These are phyloP conservation scores for Lasiodiplodia gonubiensis DNA, from an alignment of 2,329 filamentous ascomycete species.

Conservation along the genomic window DNA sequence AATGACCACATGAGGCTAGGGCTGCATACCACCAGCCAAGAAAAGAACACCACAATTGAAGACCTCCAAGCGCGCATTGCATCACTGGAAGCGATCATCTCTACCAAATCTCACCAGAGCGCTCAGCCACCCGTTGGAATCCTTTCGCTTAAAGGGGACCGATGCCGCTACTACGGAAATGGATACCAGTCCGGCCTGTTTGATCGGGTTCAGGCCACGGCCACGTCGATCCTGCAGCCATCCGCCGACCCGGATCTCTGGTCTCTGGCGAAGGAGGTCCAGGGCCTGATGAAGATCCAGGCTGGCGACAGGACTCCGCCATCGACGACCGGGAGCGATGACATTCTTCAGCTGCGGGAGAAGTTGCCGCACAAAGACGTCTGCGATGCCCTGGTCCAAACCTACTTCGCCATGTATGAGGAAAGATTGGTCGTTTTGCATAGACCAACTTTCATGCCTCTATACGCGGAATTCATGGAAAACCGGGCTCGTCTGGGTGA, in stretches of 20 bases:
- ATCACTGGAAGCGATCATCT: slow-evolving; percentile 34
- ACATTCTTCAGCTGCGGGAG: neutral
- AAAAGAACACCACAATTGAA: slow-evolving; percentile 15
- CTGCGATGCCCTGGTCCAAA: slow-evolving; percentile 33
- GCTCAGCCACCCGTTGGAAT: neutral
- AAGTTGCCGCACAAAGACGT: neutral
- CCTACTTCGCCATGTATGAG: slow-evolving; percentile 36
- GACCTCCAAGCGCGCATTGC: slow-evolving; percentile 34
- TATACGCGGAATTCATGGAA: slow-evolving; percentile 34
- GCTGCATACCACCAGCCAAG: neutral
- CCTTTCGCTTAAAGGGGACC: neutral
- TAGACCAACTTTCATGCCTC: slow-evolving; percentile 35
- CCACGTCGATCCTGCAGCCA: slow-evolving; percentile 19
- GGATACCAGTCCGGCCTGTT: slow-evolving; percentile 33
- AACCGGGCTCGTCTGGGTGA: slow-evolving; percentile 8
- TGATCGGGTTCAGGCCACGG: slow-evolving; percentile 31
- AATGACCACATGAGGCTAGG: neutral
- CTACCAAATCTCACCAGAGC: neutral
- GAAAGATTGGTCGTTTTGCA: slow-evolving; percentile 35
- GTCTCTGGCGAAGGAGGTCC: slow-evolving; percentile 34
- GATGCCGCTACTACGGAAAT: slow-evolving; percentile 15
- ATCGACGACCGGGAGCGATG: neutral
- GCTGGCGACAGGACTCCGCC: neutral
- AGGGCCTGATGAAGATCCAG: slow-evolving; percentile 33
- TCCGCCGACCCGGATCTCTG: slow-evolving; percentile 32